Percentiles rank a stretch among this genome's conserved stretches.
These are phyloP conservation scores for Candida sp. DNA, from an alignment of 1,139 yeast genomes.

Conservation along the genomic window DNA sequence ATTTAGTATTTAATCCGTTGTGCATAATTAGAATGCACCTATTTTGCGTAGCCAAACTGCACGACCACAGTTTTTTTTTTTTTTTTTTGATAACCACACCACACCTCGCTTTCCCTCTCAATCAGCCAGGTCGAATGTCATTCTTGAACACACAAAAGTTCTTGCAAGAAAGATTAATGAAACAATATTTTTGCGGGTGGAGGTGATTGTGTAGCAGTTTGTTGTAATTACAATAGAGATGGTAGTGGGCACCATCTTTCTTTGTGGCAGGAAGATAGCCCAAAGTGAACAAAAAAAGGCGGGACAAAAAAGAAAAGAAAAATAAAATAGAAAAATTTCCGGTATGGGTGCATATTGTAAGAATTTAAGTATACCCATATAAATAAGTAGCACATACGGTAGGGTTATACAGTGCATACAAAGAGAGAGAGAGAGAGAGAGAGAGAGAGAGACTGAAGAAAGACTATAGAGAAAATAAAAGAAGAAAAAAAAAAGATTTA, in stretches of 20 bases:
- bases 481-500: background rate
- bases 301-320: background rate
- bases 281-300: background rate
- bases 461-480: background rate
- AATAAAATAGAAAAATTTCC: background rate
- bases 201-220: too few species aligned
- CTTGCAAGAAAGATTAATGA: too few species aligned
- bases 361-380: background rate
- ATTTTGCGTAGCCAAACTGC: background rate
- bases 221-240: background rate
- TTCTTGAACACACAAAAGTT: too few species aligned
- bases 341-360: background rate
- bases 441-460: too few species aligned
- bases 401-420: background rate
- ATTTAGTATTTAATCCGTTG: background rate
- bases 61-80: background rate
- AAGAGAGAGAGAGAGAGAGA: too few species aligned
- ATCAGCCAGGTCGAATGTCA: too few species aligned
- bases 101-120: background rate
- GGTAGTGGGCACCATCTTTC: background rate
- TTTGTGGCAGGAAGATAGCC: background rate
- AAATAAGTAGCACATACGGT: background rate
- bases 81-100: conserved; percentile 2
- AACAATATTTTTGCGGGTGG: too few species aligned
- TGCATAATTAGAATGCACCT: conserved; percentile 2